These are phyloP conservation scores for Tinospora cordifolia DNA, from an alignment of 164 flowering plant genomes.

Conservation along the genomic window DNA sequence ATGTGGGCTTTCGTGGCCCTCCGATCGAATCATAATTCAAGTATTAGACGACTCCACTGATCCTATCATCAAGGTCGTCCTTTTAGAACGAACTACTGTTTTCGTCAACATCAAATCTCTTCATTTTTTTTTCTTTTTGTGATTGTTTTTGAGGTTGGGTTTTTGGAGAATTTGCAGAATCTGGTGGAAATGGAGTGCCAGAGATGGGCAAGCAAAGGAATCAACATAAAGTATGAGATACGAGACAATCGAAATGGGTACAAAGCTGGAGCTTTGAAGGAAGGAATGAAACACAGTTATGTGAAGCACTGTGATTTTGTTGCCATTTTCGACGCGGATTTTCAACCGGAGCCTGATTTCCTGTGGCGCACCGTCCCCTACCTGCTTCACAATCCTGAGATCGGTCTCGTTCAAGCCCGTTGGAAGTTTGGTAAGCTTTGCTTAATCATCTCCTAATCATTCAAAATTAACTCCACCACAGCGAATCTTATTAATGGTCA, in stretches of 20 bases:
- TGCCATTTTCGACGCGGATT: conserved; percentile 79
- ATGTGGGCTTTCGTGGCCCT: conserved; percentile 76
- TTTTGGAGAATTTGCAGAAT: conserved; percentile 24
- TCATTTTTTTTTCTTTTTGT: background rate
- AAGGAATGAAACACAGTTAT: conserved; percentile 68
- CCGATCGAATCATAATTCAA: conserved; percentile 82
- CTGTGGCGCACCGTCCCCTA: conserved; percentile 66
- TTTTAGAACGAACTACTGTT: background rate
- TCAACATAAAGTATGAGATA: conserved; percentile 66
- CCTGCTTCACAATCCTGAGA: conserved; percentile 47
- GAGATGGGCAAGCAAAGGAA: conserved; percentile 78
- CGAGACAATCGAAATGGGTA: conserved; percentile 68
- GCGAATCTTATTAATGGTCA: too few relatives aligned
- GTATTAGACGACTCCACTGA: conserved; percentile 91
- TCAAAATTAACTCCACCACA: too few relatives aligned
- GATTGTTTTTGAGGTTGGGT: background rate
- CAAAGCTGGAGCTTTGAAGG: conserved; percentile 82
- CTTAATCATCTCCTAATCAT: conserved; percentile 10
- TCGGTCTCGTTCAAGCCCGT: conserved; percentile 94
- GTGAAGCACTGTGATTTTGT: conserved; percentile 73
- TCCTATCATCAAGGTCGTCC: conserved; percentile 66
- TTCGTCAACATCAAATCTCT: background rate
- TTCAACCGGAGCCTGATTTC: conserved; percentile 73
- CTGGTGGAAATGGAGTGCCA: conserved; percentile 70
- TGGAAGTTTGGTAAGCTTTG: conserved; percentile 88